These are phyloP conservation scores for Penicillium sp. DNA, from an alignment of 2,329 filamentous ascomycete genomes.

Conservation along the genomic window DNA sequence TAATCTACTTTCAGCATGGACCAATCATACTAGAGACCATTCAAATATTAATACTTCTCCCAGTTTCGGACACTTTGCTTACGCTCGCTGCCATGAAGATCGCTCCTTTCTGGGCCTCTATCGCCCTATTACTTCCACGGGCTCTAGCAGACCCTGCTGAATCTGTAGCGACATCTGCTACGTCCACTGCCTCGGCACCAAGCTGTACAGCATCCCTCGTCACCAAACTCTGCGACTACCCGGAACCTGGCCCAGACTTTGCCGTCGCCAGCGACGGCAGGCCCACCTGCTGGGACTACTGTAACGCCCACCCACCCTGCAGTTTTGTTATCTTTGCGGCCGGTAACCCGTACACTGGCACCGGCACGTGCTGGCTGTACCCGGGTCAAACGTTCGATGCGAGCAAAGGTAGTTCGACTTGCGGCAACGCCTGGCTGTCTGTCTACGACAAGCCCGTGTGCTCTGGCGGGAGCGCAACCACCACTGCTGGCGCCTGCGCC, in stretches of 20 bases:
- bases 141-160: slow-evolving; percentile 20
- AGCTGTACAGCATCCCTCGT: slow-evolving; percentile 31
- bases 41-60: slow-evolving; percentile 1
- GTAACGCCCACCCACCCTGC: slow-evolving; percentile 32
- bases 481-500: slow-evolving; percentile 25
- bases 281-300: slow-evolving; percentile 33
- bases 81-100: slow-evolving; percentile 27
- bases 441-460: slow-evolving; percentile 30
- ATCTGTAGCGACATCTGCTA: slow-evolving; percentile 14
- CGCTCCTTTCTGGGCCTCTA: slow-evolving; percentile 22
- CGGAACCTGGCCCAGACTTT: slow-evolving; percentile 18
- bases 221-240: slow-evolving; percentile 31
- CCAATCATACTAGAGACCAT: too few relatives aligned
- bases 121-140: slow-evolving; percentile 19
- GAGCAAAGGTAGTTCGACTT: slow-evolving; percentile 23
- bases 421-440: slow-evolving; percentile 18
- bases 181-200: slow-evolving; percentile 21
- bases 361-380: slow-evolving; percentile 34
- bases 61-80: slow-evolving; percentile 1
- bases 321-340: slow-evolving; percentile 32
- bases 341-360: slow-evolving; percentile 30
- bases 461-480: slow-evolving; percentile 19
- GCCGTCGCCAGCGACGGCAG: slow-evolving; percentile 27
- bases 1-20: too few relatives aligned
- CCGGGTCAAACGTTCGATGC: slow-evolving; percentile 29